Percentiles rank a stretch among this genome's conserved stretches.
These are phyloP conservation scores for Plasmodium vinckei DNA, from an alignment of 169 alveolate species.

Conservation along the genomic window DNA sequence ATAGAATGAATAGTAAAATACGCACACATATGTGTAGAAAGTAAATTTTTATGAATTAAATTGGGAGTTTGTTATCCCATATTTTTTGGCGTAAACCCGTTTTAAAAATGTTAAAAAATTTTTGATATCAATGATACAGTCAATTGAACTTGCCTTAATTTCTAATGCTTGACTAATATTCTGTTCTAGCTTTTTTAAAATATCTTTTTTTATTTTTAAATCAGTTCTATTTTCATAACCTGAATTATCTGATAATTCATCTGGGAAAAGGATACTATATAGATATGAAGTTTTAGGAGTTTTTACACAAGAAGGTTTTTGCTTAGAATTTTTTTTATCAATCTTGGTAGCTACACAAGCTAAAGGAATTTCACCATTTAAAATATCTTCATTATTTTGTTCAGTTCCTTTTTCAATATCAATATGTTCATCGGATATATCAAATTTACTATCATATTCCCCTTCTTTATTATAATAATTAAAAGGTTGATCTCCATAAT, in stretches of 20 bases:
- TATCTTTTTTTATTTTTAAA: constrained; percentile 53
- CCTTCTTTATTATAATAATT: background rate
- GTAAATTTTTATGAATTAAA: too few species aligned
- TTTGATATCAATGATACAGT: constrained; percentile 63
- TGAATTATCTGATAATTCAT: constrained; percentile 14
- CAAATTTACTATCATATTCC: background rate
- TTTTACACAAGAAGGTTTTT: constrained; percentile 67
- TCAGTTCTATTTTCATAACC: constrained; percentile 18
- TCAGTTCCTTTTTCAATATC: background rate
- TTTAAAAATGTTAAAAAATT: constrained; percentile 48
- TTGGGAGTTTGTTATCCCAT: background rate
- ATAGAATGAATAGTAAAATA: too few species aligned
- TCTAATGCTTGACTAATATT: constrained; percentile 64
- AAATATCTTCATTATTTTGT: constrained; percentile 18
- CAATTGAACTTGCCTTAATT: constrained; percentile 72
- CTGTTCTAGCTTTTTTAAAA: constrained; percentile 56
- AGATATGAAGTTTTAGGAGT: constrained; percentile 52
- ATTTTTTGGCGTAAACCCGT: constrained; percentile 45
- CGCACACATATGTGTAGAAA: too few species aligned
- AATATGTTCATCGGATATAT: background rate
- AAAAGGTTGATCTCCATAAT: background rate
- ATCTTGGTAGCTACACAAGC: constrained; percentile 73
- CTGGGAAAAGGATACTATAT: constrained; percentile 45
- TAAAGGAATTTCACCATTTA: constrained; percentile 63
- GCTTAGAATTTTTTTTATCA: constrained; percentile 59